phyloP scores from a whole-genome alignment of 2,329 filamentous ascomycete species.

The Colletotrichum musicola region DNA sequence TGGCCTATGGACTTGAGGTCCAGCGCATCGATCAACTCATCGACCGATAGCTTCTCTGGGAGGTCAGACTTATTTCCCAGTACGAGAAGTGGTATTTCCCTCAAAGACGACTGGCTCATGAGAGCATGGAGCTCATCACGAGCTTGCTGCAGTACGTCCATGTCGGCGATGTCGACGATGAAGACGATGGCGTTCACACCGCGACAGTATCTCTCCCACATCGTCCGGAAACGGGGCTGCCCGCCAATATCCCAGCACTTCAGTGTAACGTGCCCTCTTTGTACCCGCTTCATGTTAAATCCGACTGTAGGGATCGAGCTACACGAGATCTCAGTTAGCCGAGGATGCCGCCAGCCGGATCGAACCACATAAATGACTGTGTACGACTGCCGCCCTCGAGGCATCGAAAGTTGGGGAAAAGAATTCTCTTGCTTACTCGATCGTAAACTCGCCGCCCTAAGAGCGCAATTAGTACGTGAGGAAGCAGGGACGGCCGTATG shows the following conservation, averaged over 20 bases:
- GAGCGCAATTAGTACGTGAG: constrained; percentile 50
- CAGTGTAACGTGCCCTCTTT: constrained; percentile 96
- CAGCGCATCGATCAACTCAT: constrained; percentile 94
- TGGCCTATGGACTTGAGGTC: constrained; percentile 90
- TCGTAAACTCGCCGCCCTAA: constrained; percentile 96
- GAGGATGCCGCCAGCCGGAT: constrained; percentile 25
- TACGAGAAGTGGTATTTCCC: constrained; percentile 92
- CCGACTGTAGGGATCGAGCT: constrained; percentile 98
- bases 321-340: constrained; percentile 51
- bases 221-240: constrained; percentile 94
- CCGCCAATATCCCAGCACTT: constrained; percentile 99
- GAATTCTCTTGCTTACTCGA: constrained; percentile 85
- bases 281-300: constrained; percentile 99
- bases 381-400: neutral
- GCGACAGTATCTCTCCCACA: constrained; percentile 99
- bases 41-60: constrained; percentile 88
- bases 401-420: constrained; percentile 19
- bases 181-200: constrained; percentile 98
- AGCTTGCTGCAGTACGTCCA: constrained; percentile 82
- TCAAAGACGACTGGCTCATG: constrained; percentile 84
- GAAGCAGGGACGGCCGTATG: constrained; percentile 21
- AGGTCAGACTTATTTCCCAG: constrained; percentile 98
- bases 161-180: constrained; percentile 96
- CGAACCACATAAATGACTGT: constrained; percentile 9
- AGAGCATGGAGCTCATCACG: constrained; percentile 93